These are phyloP conservation scores for Blechomonas ayalai DNA, from an alignment of 208 protist genomes.

Conservation along the genomic window DNA sequence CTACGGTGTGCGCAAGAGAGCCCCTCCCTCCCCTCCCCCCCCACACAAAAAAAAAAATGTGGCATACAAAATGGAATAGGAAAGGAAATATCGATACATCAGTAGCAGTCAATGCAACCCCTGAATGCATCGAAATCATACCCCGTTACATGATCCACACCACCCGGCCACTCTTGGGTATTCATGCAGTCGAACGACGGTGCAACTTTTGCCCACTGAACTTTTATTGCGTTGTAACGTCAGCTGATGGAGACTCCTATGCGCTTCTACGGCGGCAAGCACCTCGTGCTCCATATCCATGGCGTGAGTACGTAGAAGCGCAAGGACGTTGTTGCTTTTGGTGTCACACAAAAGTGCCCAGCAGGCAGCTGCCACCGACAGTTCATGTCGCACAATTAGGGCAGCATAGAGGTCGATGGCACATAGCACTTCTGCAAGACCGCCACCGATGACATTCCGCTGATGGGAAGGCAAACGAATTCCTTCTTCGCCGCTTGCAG, in stretches of 20 bases:
- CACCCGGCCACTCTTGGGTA: conserved; percentile 11
- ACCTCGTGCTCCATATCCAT: conserved; percentile 59
- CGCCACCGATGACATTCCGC: conserved; percentile 50
- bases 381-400: conserved; percentile 41
- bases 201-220: conserved; percentile 19
- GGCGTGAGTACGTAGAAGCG: conserved; percentile 21
- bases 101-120: background rate
- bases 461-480: too few relatives aligned
- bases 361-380: conserved; percentile 59
- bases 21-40: too few relatives aligned
- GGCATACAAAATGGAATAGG: background rate
- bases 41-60: conserved; percentile 10
- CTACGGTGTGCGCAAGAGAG: too few relatives aligned
- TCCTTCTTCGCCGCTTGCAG: too few relatives aligned
- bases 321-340: conserved; percentile 15
- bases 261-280: conserved; percentile 37
- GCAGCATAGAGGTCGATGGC: conserved; percentile 59
- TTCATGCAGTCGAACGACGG: background rate
- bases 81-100: conserved; percentile 3
- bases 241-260: conserved; percentile 18
- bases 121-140: conserved; percentile 2
- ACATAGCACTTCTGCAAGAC: conserved; percentile 47
- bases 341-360: conserved; percentile 53
- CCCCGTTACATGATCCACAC: background rate
- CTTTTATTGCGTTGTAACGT: conserved; percentile 8